Base-by-base conservation (phyloP, 129 eudicot species). In the Tanacetum coccineum region DNA sequence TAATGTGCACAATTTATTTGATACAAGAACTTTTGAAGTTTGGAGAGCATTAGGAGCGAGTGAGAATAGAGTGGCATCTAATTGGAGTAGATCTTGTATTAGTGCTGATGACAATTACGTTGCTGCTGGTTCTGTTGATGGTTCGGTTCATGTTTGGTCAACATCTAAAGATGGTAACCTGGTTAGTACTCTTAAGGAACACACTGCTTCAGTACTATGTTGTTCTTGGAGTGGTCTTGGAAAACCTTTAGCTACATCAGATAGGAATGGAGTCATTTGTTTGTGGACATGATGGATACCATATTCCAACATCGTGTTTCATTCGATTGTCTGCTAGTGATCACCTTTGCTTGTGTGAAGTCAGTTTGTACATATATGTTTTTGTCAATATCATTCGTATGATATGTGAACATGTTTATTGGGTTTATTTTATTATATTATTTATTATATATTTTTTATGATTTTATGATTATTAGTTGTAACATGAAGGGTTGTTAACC, bases 1-100 rank as follows among this genome's bases (percentile, higher is more conserved):
- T 68, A 89, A 86, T 22, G 61, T 89, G 78, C 99, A 93, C 63
- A 93, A 88, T 70, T 79, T 93, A 21, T 89, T 93, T 58, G 99
- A 93, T 72, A 81, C 84, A 66, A 68, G 90, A 25, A 86, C 82
- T 3, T 82, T 93, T 18, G 99, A 93, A 76, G 85, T 93, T 45
- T 89, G 87, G 74, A 76, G 87, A 28, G 87, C 87, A 0, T 62
- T 89, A 71, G 79, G 91, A 61, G 92, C 83, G 11, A 81, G 79
- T 69, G 99, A 88, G 72, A 84, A 82, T 63, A 74, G 95, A 80
- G 86, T 93, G 67, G 99, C 99, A 18, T 82, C 96, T 13, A 93
- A 89, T 63, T 93, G 99, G 99, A 93, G 99, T 71, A 70, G 99
- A 62, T 93, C 99, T 6, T 93, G 96, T 74, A 80, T 22, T 22